These are phyloP conservation scores for Fusarium phyllophilum DNA, from an alignment of 2,329 filamentous ascomycete genomes.

Conservation along the genomic window DNA sequence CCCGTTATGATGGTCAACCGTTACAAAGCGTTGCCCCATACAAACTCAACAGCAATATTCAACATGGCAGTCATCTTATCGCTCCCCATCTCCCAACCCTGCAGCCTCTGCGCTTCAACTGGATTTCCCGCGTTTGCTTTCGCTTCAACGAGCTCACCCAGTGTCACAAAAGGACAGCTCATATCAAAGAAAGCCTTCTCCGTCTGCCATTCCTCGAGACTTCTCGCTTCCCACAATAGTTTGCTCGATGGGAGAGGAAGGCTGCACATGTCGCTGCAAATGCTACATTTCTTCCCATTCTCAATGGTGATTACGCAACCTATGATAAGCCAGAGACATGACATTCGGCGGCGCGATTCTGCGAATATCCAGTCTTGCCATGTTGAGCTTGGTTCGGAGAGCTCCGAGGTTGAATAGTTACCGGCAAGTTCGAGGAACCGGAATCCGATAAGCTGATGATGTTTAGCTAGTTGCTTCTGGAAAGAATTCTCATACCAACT, in stretches of 20 bases:
- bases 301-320: slow-evolving; percentile 38
- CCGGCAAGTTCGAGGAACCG: slow-evolving; percentile 17
- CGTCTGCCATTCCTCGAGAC: slow-evolving; percentile 37
- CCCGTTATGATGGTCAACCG: background rate
- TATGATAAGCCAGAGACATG: slow-evolving; percentile 42
- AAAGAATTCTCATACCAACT: background rate
- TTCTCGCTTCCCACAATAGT: slow-evolving; percentile 42
- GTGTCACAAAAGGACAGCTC: slow-evolving; percentile 11
- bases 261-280: background rate
- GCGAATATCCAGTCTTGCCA: slow-evolving; percentile 49
- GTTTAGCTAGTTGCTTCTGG: no score
- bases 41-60: slow-evolving; percentile 39
- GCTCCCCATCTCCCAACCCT: slow-evolving; percentile 40
- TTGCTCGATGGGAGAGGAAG: slow-evolving; percentile 36
- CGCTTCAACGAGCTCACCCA: slow-evolving; percentile 33
- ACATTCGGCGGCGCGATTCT: slow-evolving; percentile 44
- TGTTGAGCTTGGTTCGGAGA: slow-evolving; percentile 17
- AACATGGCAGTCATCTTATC: slow-evolving; percentile 41
- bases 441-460: slow-evolving; percentile 11
- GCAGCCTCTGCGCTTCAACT: slow-evolving; percentile 20
- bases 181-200: slow-evolving; percentile 36
- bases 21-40: slow-evolving; percentile 4
- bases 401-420: slow-evolving; percentile 25
- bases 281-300: background rate
- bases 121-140: background rate